Evolutionary conservation across 257 asterid genomes (phyloP).

Genomic region (Lycium ferocissimum): DNA sequence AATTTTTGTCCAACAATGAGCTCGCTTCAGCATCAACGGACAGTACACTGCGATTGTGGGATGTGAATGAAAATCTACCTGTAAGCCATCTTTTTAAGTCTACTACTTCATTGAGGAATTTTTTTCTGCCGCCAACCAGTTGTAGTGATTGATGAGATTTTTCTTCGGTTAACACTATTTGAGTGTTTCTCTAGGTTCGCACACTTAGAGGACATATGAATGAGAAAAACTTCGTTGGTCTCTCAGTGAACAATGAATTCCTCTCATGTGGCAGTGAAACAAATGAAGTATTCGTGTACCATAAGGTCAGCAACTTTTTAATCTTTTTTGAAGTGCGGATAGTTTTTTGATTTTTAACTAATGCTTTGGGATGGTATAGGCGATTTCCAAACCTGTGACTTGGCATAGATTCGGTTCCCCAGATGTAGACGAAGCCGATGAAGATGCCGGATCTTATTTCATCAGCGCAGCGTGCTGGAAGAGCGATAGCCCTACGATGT

Average conservation of each 20-base stretch:
- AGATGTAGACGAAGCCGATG: constrained; percentile 43
- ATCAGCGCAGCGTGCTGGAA: constrained; percentile 58
- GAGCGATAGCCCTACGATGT: constrained; percentile 51
- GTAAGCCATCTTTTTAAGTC: constrained; percentile 34
- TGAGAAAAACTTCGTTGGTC: constrained; percentile 58
- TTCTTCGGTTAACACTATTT: background rate
- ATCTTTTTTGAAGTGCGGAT: background rate
- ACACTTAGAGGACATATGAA: constrained; percentile 56
- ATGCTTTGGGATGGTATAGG: constrained; percentile 32
- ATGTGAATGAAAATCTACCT: constrained; percentile 45
- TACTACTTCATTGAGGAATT: constrained; percentile 4
- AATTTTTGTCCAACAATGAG: constrained; percentile 53
- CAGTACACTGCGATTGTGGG: constrained; percentile 52
- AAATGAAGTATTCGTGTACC: constrained; percentile 54
- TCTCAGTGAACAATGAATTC: constrained; percentile 49
- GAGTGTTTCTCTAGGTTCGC: constrained; percentile 38
- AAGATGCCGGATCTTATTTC: constrained; percentile 44
- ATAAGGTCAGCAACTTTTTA: constrained; percentile 42
- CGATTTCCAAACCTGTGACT: constrained; percentile 47
- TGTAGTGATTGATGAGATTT: background rate
- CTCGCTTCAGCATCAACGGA: constrained; percentile 62
- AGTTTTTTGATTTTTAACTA: background rate
- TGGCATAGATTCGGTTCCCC: constrained; percentile 52
- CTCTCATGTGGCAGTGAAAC: constrained; percentile 58
- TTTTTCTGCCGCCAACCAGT: constrained; percentile 6